Evolutionary conservation across 2,329 filamentous ascomycete genomes (phyloP).

Genomic region (Escovopsis sp.): DNA sequence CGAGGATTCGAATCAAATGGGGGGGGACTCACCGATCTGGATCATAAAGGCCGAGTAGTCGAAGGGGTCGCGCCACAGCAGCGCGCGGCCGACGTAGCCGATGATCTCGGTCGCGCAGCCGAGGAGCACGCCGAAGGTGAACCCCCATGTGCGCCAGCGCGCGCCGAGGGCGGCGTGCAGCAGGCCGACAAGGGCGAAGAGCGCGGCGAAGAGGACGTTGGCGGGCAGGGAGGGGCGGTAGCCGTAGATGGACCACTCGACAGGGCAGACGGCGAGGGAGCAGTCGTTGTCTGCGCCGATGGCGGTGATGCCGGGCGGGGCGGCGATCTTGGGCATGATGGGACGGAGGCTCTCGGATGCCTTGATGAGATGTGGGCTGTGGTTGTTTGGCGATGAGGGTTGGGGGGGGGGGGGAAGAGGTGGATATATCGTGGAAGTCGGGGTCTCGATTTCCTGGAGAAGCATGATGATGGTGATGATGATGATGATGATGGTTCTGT

Average conservation of each 20-base stretch:
- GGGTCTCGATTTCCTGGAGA: no score
- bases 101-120: slow-evolving; percentile 44
- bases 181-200: slow-evolving; percentile 30
- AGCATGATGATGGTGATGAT: no score
- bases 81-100: slow-evolving; percentile 46
- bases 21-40: slow-evolving; percentile 37
- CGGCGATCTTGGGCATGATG: neutral
- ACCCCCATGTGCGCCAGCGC: slow-evolving; percentile 32
- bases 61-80: slow-evolving; percentile 44
- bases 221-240: slow-evolving; percentile 39
- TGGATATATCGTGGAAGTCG: no score
- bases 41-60: slow-evolving; percentile 45
- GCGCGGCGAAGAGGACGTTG: slow-evolving; percentile 34
- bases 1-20: neutral
- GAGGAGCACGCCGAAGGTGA: slow-evolving; percentile 35
- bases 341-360: neutral
- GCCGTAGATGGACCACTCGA: slow-evolving; percentile 33
- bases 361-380: neutral
- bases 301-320: slow-evolving; percentile 10
- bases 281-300: slow-evolving; percentile 34
- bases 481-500: no score
- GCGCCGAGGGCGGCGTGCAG: slow-evolving; percentile 31
- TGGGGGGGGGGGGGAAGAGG: no score
- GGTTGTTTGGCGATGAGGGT: neutral
- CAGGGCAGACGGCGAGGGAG: slow-evolving; percentile 30